A percentile compares a stretch with the other conserved stretches of the same genome.
Conservation (phyloP, 805 yeast species). For the Pichia gijzeniarum region DNA sequence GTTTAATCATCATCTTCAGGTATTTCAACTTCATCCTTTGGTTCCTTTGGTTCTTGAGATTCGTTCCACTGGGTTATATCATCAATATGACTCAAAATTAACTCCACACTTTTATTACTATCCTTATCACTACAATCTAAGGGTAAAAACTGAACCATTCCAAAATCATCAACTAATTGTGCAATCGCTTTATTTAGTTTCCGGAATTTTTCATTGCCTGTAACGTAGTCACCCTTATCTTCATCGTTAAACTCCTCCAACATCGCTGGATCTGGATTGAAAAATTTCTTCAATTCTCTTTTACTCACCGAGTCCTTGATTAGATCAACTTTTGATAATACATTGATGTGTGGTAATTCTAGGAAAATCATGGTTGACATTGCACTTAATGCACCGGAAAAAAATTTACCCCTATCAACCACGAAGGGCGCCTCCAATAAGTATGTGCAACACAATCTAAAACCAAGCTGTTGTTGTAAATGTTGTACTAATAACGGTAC, state of each 20-base stretch:
- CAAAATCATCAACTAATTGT: conserved; percentile 89
- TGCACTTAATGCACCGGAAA: conserved; percentile 92
- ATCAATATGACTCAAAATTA: conserved; percentile 86
- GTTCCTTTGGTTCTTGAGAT: conserved; percentile 94
- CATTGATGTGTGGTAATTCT: conserved; percentile 91
- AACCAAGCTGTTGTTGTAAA: conserved; percentile 69
- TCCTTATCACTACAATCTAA: conserved; percentile 59
- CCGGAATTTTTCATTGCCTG: conserved; percentile 51
- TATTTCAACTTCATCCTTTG: conserved; percentile 66
- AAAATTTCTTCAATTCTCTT: conserved; percentile 71
- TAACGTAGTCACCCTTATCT: conserved; percentile 24
- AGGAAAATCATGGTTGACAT: conserved; percentile 97
- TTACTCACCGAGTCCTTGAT: conserved; percentile 72
- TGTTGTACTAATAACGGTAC: conserved; percentile 86
- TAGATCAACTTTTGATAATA: conserved; percentile 80
- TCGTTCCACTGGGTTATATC: conserved; percentile 98
- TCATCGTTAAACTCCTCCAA: conserved; percentile 38
- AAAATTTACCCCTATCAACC: conserved; percentile 83
- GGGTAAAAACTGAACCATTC: conserved; percentile 97
- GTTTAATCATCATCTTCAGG: conserved; percentile 42
- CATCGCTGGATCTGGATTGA: conserved; percentile 87
- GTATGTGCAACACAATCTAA: conserved; percentile 88
- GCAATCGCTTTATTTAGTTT: conserved; percentile 79
- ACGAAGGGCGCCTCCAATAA: conserved; percentile 91
- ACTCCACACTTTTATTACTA: conserved; percentile 65